Evolutionary conservation across 2,329 filamentous ascomycete genomes (phyloP), one percentile per base, ranked within the genome.

Genomic region (Endothia cerciana): DNA sequence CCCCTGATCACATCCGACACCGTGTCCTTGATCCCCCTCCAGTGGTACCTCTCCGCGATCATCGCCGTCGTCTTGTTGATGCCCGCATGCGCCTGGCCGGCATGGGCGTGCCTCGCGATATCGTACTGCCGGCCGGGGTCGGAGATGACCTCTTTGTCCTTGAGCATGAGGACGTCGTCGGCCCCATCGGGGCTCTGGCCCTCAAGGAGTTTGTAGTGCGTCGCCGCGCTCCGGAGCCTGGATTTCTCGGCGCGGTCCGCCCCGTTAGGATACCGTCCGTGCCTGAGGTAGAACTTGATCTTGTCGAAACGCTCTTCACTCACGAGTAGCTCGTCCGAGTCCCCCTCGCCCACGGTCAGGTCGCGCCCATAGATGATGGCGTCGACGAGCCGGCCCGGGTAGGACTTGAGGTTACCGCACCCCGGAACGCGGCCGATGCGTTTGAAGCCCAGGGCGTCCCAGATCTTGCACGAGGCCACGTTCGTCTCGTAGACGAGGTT

Each of bases 231-330:
- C 72, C 95, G 88, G 65, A 99, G 87, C 72, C 94, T 91, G 80
- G 91, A 94, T 86, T 98, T 98, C 79, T 98, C 95, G 65, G 94
- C 94, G 66, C 94, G 88, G 82, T 97, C 93, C 75, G 94, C 94
- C 69, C 94, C 94, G 73, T 90, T 89, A 67, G 95, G 95, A 77
- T 99, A 98, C 77, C 94, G 93, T 74, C 90, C 91, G 77, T 94
- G 93, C 80, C 97, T 96, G 75, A 98, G 88, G 79, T 98, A 98
- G 83, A 92, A 98, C 74, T 94, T 91, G 77, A 98, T 98, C 84
- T 97, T 97, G 83, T 97, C 94, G 83, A 98, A 98, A 72, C 95
- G 92, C 81, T 97, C 94, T 82, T 97, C 94, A 77, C 91, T 94
- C 73, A 94, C 90, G 76, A 92, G 89, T 77, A 58, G 36, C 22